phyloP scores from a whole-genome alignment of 108 stramenopile species.

The Discostella stelligeroides region DNA sequence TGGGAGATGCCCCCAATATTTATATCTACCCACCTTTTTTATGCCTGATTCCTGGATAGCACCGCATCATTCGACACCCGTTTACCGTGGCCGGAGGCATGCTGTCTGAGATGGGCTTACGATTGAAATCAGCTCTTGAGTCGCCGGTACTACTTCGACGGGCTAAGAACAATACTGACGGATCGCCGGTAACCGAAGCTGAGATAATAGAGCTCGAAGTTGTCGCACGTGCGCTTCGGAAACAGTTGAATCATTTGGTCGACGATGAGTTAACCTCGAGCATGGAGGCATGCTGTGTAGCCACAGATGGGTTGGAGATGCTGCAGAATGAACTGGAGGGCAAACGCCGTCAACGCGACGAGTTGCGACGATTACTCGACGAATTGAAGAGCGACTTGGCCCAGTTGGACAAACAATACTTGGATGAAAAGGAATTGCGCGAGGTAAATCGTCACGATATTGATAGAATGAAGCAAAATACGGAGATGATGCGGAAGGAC shows the following conservation, averaged over 20 bases:
- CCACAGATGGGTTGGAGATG: constrained; percentile 8
- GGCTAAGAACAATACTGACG: no score
- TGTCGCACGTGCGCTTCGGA: constrained; percentile 14
- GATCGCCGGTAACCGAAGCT: neutral
- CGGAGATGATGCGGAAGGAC: constrained; percentile 12
- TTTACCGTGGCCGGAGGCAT: neutral
- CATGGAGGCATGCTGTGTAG: constrained; percentile 33
- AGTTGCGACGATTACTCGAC: constrained; percentile 1
- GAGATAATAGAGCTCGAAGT: constrained; percentile 18
- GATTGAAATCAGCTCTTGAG: neutral
- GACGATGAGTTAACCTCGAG: constrained; percentile 23
- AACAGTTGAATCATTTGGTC: constrained; percentile 23
- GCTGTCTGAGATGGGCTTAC: constrained; percentile 8
- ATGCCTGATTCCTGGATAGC: neutral
- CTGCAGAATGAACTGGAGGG: constrained; percentile 7
- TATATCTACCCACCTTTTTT: neutral
- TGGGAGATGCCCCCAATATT: no score
- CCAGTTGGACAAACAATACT: constrained; percentile 13
- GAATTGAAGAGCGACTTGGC: neutral
- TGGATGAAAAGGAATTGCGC: constrained; percentile 12
- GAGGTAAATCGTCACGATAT: constrained; percentile 19
- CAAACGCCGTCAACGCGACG: constrained; percentile 6
- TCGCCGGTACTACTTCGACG: neutral
- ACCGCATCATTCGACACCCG: neutral
- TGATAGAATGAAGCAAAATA: constrained; percentile 3